Conservation (phyloP, 768 basidiomycete species). For the Termitomyces sp. region DNA sequence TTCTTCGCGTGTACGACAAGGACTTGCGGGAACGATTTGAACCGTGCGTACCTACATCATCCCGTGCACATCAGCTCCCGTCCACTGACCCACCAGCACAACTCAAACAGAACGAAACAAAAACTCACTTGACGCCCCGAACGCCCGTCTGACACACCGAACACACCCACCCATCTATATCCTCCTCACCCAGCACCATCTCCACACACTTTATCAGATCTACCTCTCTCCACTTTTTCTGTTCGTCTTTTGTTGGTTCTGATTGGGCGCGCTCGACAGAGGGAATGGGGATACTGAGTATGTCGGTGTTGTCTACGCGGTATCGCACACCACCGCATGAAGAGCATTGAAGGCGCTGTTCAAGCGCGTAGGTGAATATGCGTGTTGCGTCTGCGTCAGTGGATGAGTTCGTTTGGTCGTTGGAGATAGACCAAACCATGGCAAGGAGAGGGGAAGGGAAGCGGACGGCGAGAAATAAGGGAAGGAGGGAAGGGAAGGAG, state of each 20-base stretch:
- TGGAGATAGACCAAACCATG: too few species aligned
- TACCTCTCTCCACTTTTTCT: conserved; percentile 67
- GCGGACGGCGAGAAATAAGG: too few species aligned
- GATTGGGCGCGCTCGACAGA: conserved; percentile 43
- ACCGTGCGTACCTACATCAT: conserved; percentile 42
- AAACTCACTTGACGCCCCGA: conserved; percentile 60
- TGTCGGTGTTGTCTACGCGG: conserved; percentile 70
- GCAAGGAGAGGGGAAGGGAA: too few species aligned
- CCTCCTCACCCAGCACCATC: conserved; percentile 53
- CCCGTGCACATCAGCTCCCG: not conserved
- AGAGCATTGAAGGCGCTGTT: conserved; percentile 83
- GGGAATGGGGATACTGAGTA: conserved; percentile 78
- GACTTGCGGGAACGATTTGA: conserved; percentile 86
- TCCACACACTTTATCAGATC: conserved; percentile 60
- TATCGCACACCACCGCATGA: conserved; percentile 83
- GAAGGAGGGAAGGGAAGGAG: not conserved
- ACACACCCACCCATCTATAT: conserved; percentile 73
- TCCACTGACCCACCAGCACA: too few species aligned
- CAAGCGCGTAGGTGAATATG: conserved; percentile 76
- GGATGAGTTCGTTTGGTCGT: too few species aligned
- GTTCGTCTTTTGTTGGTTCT: conserved; percentile 28
- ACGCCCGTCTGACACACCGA: conserved; percentile 69
- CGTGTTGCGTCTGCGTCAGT: conserved; percentile 58
- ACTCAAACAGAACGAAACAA: too few species aligned
- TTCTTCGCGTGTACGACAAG: conserved; percentile 90